Evolutionary conservation across 257 asterid genomes (phyloP).

Genomic region (Solanum pennellii): DNA sequence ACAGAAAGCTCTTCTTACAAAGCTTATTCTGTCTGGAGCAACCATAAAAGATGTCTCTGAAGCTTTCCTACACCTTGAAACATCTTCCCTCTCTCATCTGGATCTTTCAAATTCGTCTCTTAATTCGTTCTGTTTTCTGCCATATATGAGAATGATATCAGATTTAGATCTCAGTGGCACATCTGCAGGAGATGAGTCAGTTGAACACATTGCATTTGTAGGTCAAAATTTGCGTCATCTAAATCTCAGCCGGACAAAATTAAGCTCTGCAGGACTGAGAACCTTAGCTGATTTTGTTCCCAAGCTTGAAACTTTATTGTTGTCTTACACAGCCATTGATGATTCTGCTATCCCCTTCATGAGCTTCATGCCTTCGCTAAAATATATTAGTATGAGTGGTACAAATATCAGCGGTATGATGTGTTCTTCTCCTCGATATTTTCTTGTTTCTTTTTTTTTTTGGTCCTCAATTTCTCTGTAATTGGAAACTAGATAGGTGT

Average conservation of each 20-base stretch:
- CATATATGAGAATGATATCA: slow-evolving; percentile 39
- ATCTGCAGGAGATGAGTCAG: slow-evolving; percentile 36
- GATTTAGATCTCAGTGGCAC: slow-evolving; percentile 59
- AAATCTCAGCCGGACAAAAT: slow-evolving; percentile 59
- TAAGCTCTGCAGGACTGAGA: slow-evolving; percentile 60
- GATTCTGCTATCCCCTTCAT: slow-evolving; percentile 52
- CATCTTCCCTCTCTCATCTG: slow-evolving; percentile 35
- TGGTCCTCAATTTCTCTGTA: neutral
- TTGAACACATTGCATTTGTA: slow-evolving; percentile 35
- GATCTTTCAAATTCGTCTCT: slow-evolving; percentile 55
- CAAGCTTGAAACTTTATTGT: slow-evolving; percentile 53
- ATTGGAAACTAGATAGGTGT: neutral
- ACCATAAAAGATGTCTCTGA: slow-evolving; percentile 29
- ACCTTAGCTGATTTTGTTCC: slow-evolving; percentile 65
- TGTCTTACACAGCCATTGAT: slow-evolving; percentile 47
- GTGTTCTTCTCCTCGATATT: neutral
- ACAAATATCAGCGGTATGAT: slow-evolving; percentile 60
- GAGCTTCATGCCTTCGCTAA: slow-evolving; percentile 63
- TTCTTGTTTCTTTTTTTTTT: neutral
- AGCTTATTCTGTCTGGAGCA: slow-evolving; percentile 59
- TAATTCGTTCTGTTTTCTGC: slow-evolving; percentile 41
- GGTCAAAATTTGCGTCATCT: slow-evolving; percentile 52
- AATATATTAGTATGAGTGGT: slow-evolving; percentile 43
- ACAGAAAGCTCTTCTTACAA: slow-evolving; percentile 35
- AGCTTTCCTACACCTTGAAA: slow-evolving; percentile 37